phyloP scores from a whole-genome alignment of 106 monocot genomes.

The Dendrobium huoshanense region DNA sequence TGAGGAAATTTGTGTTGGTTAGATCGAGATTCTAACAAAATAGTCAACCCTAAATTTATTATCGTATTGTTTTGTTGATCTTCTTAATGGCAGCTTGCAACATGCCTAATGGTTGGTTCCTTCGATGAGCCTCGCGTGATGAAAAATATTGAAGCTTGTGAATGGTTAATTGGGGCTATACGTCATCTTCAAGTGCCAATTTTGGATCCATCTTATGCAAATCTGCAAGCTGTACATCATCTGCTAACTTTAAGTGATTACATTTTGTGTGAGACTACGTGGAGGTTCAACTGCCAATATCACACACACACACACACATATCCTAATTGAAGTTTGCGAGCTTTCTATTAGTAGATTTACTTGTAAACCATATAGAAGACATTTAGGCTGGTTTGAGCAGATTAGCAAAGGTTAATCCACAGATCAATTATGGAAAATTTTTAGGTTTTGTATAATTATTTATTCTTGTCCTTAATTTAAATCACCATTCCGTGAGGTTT shows the following conservation, averaged over 20 bases:
- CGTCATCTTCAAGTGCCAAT: conserved; percentile 53
- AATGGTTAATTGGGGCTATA: conserved; percentile 85
- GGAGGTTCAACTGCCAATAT: not conserved
- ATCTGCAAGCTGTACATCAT: conserved; percentile 71
- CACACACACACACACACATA: too few species aligned
- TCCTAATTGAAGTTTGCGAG: not conserved
- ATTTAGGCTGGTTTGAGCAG: not conserved
- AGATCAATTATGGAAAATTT: not conserved
- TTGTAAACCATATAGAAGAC: not conserved
- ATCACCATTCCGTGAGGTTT: not conserved
- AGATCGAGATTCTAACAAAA: not conserved
- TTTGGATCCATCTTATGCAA: conserved; percentile 74
- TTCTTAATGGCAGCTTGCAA: conserved; percentile 49
- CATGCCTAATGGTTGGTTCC: conserved; percentile 67
- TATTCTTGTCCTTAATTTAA: not conserved
- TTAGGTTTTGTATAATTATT: not conserved
- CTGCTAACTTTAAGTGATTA: not conserved
- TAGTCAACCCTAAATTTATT: not conserved
- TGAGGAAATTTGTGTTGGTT: not conserved
- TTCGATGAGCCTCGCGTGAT: conserved; percentile 78
- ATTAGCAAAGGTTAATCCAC: not conserved
- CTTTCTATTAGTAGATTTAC: not conserved
- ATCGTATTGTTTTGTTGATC: conserved; percentile 10
- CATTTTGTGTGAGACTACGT: not conserved
- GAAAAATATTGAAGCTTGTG: conserved; percentile 88